phyloP scores from a whole-genome alignment of 2,329 filamentous ascomycete species.

The Ascochyta fabae region DNA sequence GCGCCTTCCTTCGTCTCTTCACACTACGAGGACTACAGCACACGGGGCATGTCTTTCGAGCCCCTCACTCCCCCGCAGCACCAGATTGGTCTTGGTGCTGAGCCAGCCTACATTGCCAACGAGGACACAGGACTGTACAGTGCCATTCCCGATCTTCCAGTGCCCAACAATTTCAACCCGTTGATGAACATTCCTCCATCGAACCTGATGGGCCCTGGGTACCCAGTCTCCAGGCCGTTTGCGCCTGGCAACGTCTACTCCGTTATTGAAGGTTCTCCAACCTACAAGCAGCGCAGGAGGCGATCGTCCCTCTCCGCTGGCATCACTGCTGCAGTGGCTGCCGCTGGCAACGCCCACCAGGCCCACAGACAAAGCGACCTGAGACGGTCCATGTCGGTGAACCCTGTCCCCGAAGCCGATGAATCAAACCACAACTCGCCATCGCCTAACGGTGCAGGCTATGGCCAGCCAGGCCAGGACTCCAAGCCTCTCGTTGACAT shows the following conservation, averaged over 20 bases:
- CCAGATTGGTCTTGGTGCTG: conserved; percentile 76
- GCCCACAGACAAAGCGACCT: conserved; percentile 87
- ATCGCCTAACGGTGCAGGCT: conserved; percentile 66
- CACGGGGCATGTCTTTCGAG: conserved; percentile 93
- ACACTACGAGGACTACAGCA: conserved; percentile 97
- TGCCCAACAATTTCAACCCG: conserved; percentile 78
- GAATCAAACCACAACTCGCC: conserved; percentile 81
- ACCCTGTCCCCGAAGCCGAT: conserved; percentile 79
- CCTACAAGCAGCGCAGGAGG: conserved; percentile 95
- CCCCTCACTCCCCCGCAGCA: conserved; percentile 96
- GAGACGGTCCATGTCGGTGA: conserved; percentile 87
- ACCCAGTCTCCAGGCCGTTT: conserved; percentile 69
- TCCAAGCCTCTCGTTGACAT: conserved; percentile 77
- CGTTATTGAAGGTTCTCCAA: conserved; percentile 96
- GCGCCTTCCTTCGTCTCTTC: conserved; percentile 99
- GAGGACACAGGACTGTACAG: conserved; percentile 97
- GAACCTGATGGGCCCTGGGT: conserved; percentile 81
- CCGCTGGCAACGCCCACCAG: conserved; percentile 61
- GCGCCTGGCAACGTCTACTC: conserved; percentile 87
- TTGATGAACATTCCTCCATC: conserved; percentile 91
- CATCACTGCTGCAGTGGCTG: conserved; percentile 73
- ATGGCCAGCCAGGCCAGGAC: conserved; percentile 70
- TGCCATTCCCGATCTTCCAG: conserved; percentile 86
- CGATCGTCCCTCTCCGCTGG: conserved; percentile 90
- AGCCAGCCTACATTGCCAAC: conserved; percentile 97